Evolutionary conservation across 352 stramenopile genomes (phyloP).

Genomic region (Globisporangium perplexum): DNA sequence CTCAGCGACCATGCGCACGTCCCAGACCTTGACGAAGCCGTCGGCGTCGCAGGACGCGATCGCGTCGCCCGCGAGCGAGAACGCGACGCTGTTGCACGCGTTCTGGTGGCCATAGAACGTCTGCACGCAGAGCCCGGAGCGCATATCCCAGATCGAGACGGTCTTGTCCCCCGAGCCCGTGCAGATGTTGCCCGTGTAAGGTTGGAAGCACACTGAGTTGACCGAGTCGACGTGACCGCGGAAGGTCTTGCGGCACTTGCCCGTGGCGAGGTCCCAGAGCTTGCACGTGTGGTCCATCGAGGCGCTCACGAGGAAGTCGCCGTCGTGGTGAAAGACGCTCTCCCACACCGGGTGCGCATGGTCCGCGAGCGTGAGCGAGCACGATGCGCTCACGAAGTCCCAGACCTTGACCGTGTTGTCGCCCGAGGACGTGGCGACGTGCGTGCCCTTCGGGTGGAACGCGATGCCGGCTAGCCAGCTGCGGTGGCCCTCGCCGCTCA

Average conservation of each 20-base stretch:
- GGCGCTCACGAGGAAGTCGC: constrained; percentile 89
- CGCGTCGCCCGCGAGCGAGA: constrained; percentile 83
- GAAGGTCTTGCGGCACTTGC: constrained; percentile 90
- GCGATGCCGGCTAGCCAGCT: constrained; percentile 89
- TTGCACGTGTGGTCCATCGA: constrained; percentile 94
- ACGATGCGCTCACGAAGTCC: constrained; percentile 90
- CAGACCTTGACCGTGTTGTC: constrained; percentile 95
- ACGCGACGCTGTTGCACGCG: constrained; percentile 87
- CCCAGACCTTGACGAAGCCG: constrained; percentile 93
- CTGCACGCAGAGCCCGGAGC: constrained; percentile 87
- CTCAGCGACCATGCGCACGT: constrained; percentile 94
- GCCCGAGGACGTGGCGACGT: constrained; percentile 89
- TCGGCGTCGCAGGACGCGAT: constrained; percentile 92
- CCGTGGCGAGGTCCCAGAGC: constrained; percentile 89
- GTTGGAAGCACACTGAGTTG: constrained; percentile 92
- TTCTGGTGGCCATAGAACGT: constrained; percentile 96
- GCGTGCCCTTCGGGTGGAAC: constrained; percentile 90
- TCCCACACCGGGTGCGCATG: constrained; percentile 94
- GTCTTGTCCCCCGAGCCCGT: constrained; percentile 94
- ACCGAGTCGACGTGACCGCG: constrained; percentile 94
- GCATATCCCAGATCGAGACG: constrained; percentile 94
- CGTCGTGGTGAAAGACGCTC: constrained; percentile 90
- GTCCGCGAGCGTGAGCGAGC: constrained; percentile 87
- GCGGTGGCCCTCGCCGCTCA: constrained; percentile 92
- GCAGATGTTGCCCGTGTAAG: constrained; percentile 91